Evolutionary conservation across 257 asterid species (phyloP), one percentile per base, ranked within the genome.

Genomic region (Solanum ossicruentum): DNA sequence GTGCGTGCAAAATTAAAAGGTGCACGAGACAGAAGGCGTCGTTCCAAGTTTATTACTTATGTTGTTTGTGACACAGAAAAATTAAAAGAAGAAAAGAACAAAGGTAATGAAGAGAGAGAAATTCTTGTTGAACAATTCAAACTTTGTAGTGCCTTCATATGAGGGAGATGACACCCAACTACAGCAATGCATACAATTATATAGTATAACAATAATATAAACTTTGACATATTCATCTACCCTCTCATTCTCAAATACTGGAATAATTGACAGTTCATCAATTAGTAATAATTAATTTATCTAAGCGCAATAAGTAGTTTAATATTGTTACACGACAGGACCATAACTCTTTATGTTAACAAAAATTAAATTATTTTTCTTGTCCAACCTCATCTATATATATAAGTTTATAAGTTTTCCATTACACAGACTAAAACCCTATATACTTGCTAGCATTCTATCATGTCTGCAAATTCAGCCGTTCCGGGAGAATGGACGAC

Each of bases 401-500:
- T 45, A 45, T n/a, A 45, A 7, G 81, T 45, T 45, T 12, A 72
- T 36, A 72, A 7, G 39, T 45, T 45, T 12, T 72, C 39, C 81
- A n/a, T n/a, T n/a, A 72, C 7, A 72, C 36, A 43, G 12, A 3
- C 12, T 16, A 4, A 32, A 16, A 32, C 6, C 8, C 43, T 6
- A 67, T 17, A 32, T 69, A 69, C 15, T 69, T 32, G 8, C 77
- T 69, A 32, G 51, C 51, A 18, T 67, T 32, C 39, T 70, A 49
- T 41, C 36, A 69, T 58, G 20, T 39, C 52, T 23, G 85, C 79
- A 45, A 85, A 85, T 79, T 41, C 71, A 12, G 56, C 70, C 51
- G 80, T 32, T 28, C 85, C 87, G 43, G 81, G 81, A n/a, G 84
- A 79, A 28, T 87, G 87, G 87, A 67, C 87, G 13, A 82, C 87